A percentile compares a stretch with the other conserved stretches of the same genome.
These are phyloP conservation scores for Fusarium pseudoanthophilum DNA, from an alignment of 2,329 filamentous ascomycete species.

Conservation along the genomic window DNA sequence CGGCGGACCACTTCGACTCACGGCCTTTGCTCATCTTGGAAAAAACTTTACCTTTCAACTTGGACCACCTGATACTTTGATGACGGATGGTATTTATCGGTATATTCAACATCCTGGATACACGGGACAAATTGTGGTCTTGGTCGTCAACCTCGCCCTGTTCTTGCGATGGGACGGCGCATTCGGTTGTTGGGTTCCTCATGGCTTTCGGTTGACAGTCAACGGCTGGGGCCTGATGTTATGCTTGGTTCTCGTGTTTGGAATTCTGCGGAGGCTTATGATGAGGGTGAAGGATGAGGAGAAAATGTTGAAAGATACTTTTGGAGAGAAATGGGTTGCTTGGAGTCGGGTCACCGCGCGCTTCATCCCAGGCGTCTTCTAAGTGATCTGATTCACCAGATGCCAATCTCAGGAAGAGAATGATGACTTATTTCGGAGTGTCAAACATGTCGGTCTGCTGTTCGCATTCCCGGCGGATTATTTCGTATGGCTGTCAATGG, in stretches of 20 bases:
- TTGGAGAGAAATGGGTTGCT: background rate
- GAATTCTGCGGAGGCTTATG: background rate
- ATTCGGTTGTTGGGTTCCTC: background rate
- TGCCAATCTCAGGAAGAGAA: fast-evolving
- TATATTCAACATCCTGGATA: background rate
- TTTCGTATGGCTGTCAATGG: too few species aligned
- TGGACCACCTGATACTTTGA: background rate
- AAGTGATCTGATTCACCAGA: fast-evolving
- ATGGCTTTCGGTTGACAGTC: fast-evolving
- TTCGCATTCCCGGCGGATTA: background rate
- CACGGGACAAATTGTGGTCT: background rate
- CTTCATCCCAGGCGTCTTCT: background rate
- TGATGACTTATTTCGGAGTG: background rate
- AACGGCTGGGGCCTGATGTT: background rate
- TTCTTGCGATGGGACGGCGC: background rate
- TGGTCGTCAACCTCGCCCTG: background rate
- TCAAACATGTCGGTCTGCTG: background rate
- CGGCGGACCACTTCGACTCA: background rate
- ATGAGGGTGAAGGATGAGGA: background rate
- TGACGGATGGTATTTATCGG: background rate
- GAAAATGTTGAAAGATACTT: background rate
- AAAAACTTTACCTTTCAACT: background rate
- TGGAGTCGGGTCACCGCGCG: background rate
- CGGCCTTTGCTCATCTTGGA: background rate
- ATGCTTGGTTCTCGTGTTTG: background rate